phyloP scores from a whole-genome alignment of 1,284 basidiomycete genomes.

The Thecaphora frezii region DNA sequence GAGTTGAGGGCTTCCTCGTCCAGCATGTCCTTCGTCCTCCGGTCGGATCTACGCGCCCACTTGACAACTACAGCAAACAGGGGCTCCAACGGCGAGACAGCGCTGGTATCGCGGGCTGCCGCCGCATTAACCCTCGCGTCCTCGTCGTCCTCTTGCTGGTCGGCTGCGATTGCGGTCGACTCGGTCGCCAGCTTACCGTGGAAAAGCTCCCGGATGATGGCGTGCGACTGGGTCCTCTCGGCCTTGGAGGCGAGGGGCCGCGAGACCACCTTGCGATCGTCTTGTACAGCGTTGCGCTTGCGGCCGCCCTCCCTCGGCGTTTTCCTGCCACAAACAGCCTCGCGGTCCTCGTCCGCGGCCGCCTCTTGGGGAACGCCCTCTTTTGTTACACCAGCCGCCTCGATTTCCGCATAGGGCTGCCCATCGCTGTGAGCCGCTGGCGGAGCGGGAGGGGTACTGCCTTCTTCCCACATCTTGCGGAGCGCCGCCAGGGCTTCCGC shows the following conservation, averaged over 20 bases:
- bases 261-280: slow-evolving; percentile 1
- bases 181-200: slow-evolving; percentile 80
- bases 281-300: too few species aligned
- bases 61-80: slow-evolving; percentile 70
- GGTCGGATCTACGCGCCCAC: slow-evolving; percentile 65
- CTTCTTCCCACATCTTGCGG: background rate
- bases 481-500: slow-evolving; percentile 11
- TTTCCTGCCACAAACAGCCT: too few species aligned
- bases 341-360: too few species aligned
- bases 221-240: slow-evolving; percentile 78
- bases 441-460: background rate
- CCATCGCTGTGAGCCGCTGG: background rate
- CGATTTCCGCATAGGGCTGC: too few species aligned
- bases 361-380: too few species aligned
- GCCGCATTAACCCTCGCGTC: slow-evolving; percentile 20
- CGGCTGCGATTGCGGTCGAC: slow-evolving; percentile 63
- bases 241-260: slow-evolving; percentile 82
- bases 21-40: slow-evolving; percentile 57
- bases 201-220: slow-evolving; percentile 78
- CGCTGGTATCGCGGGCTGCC: background rate
- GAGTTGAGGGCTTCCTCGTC: slow-evolving; percentile 61
- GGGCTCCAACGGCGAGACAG: background rate
- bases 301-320: too few species aligned
- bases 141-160: slow-evolving; percentile 20
- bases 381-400: too few species aligned